A percentile compares a stretch with the other conserved stretches of the same genome.
Conservation (phyloP, 2,329 filamentous ascomycete species). For the Exophiala sideris region DNA sequence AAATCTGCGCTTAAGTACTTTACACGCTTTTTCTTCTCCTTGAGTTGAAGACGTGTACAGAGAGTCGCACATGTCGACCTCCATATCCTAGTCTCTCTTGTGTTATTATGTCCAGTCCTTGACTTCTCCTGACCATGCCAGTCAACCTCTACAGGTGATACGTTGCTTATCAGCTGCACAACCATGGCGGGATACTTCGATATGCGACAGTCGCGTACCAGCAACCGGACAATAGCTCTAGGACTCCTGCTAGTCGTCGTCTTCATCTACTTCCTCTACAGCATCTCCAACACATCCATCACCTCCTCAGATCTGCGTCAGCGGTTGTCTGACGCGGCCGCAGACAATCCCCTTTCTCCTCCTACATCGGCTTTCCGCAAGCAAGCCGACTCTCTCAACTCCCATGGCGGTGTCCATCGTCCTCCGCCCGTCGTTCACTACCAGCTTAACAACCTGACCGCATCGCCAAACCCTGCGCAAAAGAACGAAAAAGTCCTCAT, state of each 20-base stretch:
- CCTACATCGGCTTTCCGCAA: constrained; percentile 73
- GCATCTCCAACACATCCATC: constrained; percentile 18
- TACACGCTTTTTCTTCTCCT: not conserved
- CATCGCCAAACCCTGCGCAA: constrained; percentile 68
- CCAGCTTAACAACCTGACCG: constrained; percentile 91
- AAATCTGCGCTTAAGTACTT: not conserved
- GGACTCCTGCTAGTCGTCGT: constrained; percentile 20
- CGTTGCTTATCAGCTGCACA: not conserved
- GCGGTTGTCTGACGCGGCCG: constrained; percentile 54
- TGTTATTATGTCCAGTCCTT: too few species aligned
- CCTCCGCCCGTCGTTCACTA: constrained; percentile 84
- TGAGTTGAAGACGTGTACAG: too few species aligned
- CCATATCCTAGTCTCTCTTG: too few species aligned
- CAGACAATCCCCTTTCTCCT: constrained; percentile 68
- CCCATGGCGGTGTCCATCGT: constrained; percentile 35
- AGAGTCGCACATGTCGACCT: too few species aligned
- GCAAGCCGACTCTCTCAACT: constrained; percentile 38
- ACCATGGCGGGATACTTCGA: constrained; percentile 19
- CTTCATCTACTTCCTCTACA: constrained; percentile 25
- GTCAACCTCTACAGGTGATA: not conserved
- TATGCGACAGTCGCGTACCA: constrained; percentile 25
- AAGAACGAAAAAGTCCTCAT: constrained; percentile 86
- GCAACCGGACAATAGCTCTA: constrained; percentile 18
- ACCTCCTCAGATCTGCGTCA: constrained; percentile 34
- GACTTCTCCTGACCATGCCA: not conserved